These are phyloP conservation scores for Aureobasidium sp. DNA, from an alignment of 2,329 filamentous ascomycete genomes.

Conservation along the genomic window DNA sequence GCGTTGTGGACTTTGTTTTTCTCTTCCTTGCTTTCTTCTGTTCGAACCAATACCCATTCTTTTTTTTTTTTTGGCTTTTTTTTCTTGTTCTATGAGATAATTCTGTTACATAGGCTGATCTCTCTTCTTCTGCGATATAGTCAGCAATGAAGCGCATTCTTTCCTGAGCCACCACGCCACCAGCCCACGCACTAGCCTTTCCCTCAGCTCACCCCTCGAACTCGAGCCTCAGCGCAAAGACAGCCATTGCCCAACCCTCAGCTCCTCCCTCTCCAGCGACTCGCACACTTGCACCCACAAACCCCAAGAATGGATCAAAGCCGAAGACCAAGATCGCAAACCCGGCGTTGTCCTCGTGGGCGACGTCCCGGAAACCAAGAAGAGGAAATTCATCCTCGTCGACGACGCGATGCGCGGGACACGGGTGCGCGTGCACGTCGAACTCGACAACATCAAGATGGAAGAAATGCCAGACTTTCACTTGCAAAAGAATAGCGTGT, in stretches of 20 bases:
- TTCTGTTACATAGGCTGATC: constrained; percentile 41
- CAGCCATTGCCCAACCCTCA: constrained; percentile 67
- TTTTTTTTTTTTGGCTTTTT: constrained; percentile 29
- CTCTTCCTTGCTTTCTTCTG: constrained; percentile 20
- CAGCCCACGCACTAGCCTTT: constrained; percentile 50
- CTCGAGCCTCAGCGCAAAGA: constrained; percentile 68
- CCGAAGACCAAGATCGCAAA: constrained; percentile 52
- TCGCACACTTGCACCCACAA: constrained; percentile 51
- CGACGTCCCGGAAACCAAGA: constrained; percentile 80
- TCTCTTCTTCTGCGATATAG: constrained; percentile 38
- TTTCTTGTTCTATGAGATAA: too few species aligned
- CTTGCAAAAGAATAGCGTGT: constrained; percentile 82
- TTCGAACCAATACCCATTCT: constrained; percentile 23
- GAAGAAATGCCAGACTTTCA: constrained; percentile 95
- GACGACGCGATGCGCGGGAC: constrained; percentile 78
- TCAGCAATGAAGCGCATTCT: constrained; percentile 51
- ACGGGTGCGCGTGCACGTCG: constrained; percentile 81
- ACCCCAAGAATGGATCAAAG: constrained; percentile 28
- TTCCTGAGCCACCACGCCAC: constrained; percentile 59
- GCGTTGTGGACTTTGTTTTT: constrained; percentile 1
- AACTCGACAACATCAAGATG: constrained; percentile 87
- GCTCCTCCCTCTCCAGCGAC: constrained; percentile 48
- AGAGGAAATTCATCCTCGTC: constrained; percentile 93
- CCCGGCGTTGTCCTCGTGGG: constrained; percentile 75
- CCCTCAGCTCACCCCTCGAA: constrained; percentile 52